Evolutionary conservation across 179 eudicot genomes (phyloP), one percentile per base, ranked within the genome.

Genomic region (Pouteria campechiana): DNA sequence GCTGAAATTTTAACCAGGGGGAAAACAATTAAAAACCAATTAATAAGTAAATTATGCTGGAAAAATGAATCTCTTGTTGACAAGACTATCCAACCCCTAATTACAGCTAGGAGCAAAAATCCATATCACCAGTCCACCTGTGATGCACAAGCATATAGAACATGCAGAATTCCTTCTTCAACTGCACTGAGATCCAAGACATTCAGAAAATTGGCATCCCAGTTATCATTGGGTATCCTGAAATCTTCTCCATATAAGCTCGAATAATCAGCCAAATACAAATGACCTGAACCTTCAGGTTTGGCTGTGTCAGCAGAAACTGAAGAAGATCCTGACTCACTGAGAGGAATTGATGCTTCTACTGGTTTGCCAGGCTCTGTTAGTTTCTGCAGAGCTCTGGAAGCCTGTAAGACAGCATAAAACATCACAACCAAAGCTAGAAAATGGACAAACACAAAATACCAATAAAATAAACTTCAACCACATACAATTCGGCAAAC

Each of bases 81-180:
- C 19, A 24, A 17, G 32, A 21, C 6, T 33, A 23, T 12, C 20
- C 23, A 35, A 35, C 11, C 10, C 16, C 7, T 16, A 4, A 23
- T 3, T 17, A 13, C 18, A 29, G 20, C 13, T 11, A 50, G 5
- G 7, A 25, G 18, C 14, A 20, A 40, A 8, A n/a, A 24, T 12
- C n/a, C 3, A 17, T 17, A 29, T 25, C 11, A 10, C n/a, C 41
- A 46, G 51, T 73, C 35, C 51, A 84, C 95, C 87, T 84, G 74
- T 3, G 83, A 73, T 17, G 81, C 87, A 81, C 75, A 77, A 53
- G 95, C 87, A 65, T 68, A 84, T 24, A 84, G 69, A 64, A 84
- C 76, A 65, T 84, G 95, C 32, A 84, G 46, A 57, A 78, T 52
- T 32, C 81, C 95, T 65, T 83, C 94, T 61, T 84, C 95, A 5